A percentile compares a stretch with the other conserved stretches of the same genome.
These are phyloP conservation scores for Xylaria sp. DNA, from an alignment of 2,329 filamentous ascomycete genomes.

Conservation along the genomic window DNA sequence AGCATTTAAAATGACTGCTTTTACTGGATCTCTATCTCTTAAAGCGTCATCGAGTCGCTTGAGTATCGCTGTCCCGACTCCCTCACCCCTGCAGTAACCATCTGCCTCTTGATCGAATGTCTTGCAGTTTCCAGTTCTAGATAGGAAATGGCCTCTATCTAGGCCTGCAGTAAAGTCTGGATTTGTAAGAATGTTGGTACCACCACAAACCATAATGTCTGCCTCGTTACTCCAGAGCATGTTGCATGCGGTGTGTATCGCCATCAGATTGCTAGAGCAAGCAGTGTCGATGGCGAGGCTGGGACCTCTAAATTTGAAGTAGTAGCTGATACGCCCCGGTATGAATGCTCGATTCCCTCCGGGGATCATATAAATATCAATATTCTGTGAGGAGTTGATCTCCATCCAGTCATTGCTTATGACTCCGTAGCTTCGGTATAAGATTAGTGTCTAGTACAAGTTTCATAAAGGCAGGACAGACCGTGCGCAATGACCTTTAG, in stretches of 20 bases:
- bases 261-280: conserved; percentile 37
- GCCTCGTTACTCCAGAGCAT: conserved; percentile 67
- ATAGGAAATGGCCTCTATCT: conserved; percentile 67
- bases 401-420: conserved; percentile 57
- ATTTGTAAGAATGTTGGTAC: conserved; percentile 67
- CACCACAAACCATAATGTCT: conserved; percentile 68
- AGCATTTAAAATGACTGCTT: conserved; percentile 50
- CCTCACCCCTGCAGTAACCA: conserved; percentile 48
- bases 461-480: too few relatives aligned
- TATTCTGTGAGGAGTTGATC: conserved; percentile 65
- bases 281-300: conserved; percentile 40
- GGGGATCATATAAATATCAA: conserved; percentile 49
- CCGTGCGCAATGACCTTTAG: too few relatives aligned
- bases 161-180: conserved; percentile 68
- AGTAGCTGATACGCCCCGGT: conserved; percentile 46
- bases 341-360: conserved; percentile 44
- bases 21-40: conserved; percentile 51
- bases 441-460: too few relatives aligned
- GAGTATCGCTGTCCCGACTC: conserved; percentile 28
- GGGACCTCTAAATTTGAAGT: conserved; percentile 41
- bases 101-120: conserved; percentile 52
- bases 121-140: conserved; percentile 51
- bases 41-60: conserved; percentile 44
- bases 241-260: conserved; percentile 50
- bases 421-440: too few relatives aligned